These are phyloP conservation scores for Friedmanniomyces simplex DNA, from an alignment of 495 filamentous ascomycete species.

Conservation along the genomic window DNA sequence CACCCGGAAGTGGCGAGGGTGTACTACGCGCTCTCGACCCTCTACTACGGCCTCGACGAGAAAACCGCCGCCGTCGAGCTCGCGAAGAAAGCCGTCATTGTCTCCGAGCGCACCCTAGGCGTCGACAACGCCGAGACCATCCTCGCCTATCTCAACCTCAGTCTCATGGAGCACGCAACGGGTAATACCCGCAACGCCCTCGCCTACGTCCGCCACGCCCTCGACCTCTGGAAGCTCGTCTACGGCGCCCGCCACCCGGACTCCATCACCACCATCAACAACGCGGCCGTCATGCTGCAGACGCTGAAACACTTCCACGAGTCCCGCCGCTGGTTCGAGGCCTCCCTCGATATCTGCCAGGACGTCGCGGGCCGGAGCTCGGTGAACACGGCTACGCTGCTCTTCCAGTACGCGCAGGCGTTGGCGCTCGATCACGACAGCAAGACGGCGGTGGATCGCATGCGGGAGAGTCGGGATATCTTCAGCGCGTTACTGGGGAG, in stretches of 20 bases:
- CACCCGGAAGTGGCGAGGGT: constrained; percentile 94
- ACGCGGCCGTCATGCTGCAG: constrained; percentile 97
- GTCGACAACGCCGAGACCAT: constrained; percentile 90
- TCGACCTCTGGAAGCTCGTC: constrained; percentile 94
- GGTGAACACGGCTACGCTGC: constrained; percentile 85
- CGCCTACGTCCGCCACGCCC: constrained; percentile 77
- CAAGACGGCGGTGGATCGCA: constrained; percentile 76
- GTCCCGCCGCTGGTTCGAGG: constrained; percentile 93
- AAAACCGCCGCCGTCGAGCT: constrained; percentile 91
- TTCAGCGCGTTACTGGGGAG: constrained; percentile 76
- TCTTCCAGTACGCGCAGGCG: constrained; percentile 94
- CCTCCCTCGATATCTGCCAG: constrained; percentile 77
- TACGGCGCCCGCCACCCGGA: constrained; percentile 91
- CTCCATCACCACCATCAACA: constrained; percentile 97
- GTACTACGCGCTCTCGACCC: constrained; percentile 87
- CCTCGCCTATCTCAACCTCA: constrained; percentile 88
- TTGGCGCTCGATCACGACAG: constrained; percentile 86
- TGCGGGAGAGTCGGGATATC: constrained; percentile 93
- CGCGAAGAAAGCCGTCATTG: constrained; percentile 90
- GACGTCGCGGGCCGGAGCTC: constrained; percentile 75
- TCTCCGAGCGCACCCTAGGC: constrained; percentile 88
- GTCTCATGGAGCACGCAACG: constrained; percentile 84
- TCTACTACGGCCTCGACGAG: constrained; percentile 92
- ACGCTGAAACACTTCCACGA: constrained; percentile 82
- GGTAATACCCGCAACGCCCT: constrained; percentile 79